A percentile compares a stretch with the other conserved stretches of the same genome.
Evolutionary conservation across 805 yeast genomes (phyloP).

Genomic region (Geotrichum ghanense): DNA sequence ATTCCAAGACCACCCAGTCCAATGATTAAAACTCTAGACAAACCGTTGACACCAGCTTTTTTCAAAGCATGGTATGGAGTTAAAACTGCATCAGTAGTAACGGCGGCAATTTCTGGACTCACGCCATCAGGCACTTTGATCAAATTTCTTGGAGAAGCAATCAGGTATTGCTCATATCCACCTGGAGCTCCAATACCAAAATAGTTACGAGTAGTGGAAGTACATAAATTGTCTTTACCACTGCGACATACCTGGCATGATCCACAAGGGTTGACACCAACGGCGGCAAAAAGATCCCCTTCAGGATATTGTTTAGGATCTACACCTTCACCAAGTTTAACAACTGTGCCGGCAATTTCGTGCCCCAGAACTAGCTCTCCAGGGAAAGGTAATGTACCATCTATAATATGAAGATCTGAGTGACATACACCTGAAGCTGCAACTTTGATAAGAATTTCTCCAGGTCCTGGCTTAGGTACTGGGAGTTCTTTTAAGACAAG

Average conservation of each 20-base stretch:
- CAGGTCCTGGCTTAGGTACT: slow-evolving; percentile 64
- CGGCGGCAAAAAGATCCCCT: slow-evolving; percentile 14
- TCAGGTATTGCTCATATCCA: slow-evolving; percentile 25
- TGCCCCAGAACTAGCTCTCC: slow-evolving; percentile 58
- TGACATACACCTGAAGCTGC: slow-evolving; percentile 85
- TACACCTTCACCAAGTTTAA: slow-evolving; percentile 56
- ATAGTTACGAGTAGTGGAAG: slow-evolving; percentile 6
- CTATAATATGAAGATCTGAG: slow-evolving; percentile 84
- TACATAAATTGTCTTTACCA: slow-evolving; percentile 22
- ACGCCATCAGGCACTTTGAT: slow-evolving; percentile 24
- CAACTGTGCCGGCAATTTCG: slow-evolving; percentile 77
- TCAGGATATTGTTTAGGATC: slow-evolving; percentile 38
- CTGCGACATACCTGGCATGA: slow-evolving; percentile 18
- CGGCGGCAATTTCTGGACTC: slow-evolving; percentile 22
- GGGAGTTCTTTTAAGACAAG: slow-evolving; percentile 41
- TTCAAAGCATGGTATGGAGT: slow-evolving; percentile 28
- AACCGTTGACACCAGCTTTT: slow-evolving; percentile 17
- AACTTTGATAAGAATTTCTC: slow-evolving; percentile 65
- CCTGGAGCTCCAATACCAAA: slow-evolving; percentile 24
- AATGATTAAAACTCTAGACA: slow-evolving; percentile 20
- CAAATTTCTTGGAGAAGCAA: slow-evolving; percentile 14
- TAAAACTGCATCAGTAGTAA: slow-evolving; percentile 26
- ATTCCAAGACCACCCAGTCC: slow-evolving; percentile 29
- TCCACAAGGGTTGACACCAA: slow-evolving; percentile 21
- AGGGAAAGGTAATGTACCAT: slow-evolving; percentile 81